A percentile compares a stretch with the other conserved stretches of the same genome.
These are phyloP conservation scores for Oxalis stricta DNA, from an alignment of 441 rosid genomes.

Conservation along the genomic window DNA sequence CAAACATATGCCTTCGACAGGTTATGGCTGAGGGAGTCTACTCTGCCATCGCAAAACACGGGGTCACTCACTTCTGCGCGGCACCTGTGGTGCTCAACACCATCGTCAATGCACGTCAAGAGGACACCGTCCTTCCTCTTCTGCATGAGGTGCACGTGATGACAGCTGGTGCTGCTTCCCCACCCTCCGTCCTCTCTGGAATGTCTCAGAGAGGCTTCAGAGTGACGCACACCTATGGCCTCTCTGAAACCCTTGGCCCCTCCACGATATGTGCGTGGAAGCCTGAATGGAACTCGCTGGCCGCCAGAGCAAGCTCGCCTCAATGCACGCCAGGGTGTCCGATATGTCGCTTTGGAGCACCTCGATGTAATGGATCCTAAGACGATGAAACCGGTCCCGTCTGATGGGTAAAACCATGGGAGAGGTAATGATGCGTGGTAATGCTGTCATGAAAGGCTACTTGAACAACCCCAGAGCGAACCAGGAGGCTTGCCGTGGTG, in stretches of 20 bases:
- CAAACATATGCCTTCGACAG: conserved; percentile 81
- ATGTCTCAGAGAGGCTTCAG: conserved; percentile 73
- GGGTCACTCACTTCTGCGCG: conserved; percentile 74
- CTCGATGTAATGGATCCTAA: conserved; percentile 55
- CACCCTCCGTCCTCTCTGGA: conserved; percentile 53
- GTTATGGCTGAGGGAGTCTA: conserved; percentile 78
- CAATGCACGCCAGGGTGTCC: conserved; percentile 87
- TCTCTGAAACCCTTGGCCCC: conserved; percentile 86
- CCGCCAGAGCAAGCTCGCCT: conserved; percentile 74
- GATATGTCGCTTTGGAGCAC: conserved; percentile 53
- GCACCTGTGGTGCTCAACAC: conserved; percentile 82
- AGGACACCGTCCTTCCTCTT: conserved; percentile 71
- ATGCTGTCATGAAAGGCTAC: conserved; percentile 79
- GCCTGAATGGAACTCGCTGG: conserved; percentile 77
- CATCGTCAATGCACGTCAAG: conserved; percentile 52
- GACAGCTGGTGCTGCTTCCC: conserved; percentile 91
- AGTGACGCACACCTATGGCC: conserved; percentile 76
- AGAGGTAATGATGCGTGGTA: conserved; percentile 76
- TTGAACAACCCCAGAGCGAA: conserved; percentile 71
- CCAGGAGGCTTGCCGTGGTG: conserved; percentile 57
- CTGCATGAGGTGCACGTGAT: conserved; percentile 62
- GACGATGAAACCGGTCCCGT: conserved; percentile 57
- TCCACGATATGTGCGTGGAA: conserved; percentile 81
- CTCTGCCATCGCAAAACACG: conserved; percentile 55
- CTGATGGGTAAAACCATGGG: conserved; percentile 78